Conservation (phyloP, 805 yeast species). For the Candida tallmaniae region DNA sequence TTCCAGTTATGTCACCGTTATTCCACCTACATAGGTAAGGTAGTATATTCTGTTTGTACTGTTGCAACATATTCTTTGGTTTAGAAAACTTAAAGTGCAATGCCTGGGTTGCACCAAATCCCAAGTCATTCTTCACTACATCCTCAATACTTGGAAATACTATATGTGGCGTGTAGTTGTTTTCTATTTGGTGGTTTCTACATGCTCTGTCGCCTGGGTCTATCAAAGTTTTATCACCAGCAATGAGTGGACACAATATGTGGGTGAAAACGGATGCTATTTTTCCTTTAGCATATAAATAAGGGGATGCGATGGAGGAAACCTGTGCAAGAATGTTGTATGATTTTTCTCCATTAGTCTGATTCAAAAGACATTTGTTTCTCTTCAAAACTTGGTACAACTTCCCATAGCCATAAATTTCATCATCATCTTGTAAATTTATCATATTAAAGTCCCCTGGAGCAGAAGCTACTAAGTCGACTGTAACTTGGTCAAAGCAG, state of each 20-base stretch:
- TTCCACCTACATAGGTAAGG: constrained; percentile 47
- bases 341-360: constrained; percentile 5
- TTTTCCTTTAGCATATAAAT: constrained; percentile 14
- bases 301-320: constrained; percentile 48
- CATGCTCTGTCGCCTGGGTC: constrained; percentile 22
- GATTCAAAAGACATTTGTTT: constrained; percentile 23
- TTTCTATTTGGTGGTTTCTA: constrained; percentile 16
- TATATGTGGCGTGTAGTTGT: constrained; percentile 30
- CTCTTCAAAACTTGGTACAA: constrained; percentile 37
- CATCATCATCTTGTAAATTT: constrained; percentile 14
- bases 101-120: constrained; percentile 47
- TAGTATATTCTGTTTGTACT: constrained; percentile 26
- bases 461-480: constrained; percentile 51
- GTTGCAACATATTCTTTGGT: not conserved
- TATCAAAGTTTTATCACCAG: constrained; percentile 17
- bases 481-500: constrained; percentile 46
- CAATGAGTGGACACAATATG: constrained; percentile 36
- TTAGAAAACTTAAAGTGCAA: constrained; percentile 41
- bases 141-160: constrained; percentile 44
- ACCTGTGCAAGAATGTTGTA: constrained; percentile 40
- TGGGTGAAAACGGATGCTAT: constrained; percentile 44
- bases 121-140: constrained; percentile 37
- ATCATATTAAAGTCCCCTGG: constrained; percentile 38
- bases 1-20: constrained; percentile 19
- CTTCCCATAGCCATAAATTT: constrained; percentile 45